Evolutionary conservation across 75 land plant species (phyloP).

Genomic region (Cryptomeria japonica): DNA sequence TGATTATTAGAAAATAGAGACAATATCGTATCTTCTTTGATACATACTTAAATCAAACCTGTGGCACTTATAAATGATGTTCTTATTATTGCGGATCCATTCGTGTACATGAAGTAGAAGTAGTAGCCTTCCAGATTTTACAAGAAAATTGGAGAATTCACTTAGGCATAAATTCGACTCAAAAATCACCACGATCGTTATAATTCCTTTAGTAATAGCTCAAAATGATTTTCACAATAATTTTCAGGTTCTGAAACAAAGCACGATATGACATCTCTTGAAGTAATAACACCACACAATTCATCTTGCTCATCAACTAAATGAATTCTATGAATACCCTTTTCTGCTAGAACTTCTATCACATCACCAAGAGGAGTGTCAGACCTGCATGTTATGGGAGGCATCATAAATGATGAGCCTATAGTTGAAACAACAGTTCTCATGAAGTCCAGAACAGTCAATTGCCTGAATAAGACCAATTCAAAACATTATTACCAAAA

Average conservation of each 20-base stretch:
- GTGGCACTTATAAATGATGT: neutral
- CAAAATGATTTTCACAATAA: conserved; percentile 64
- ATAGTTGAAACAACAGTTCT: conserved; percentile 29
- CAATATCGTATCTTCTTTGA: no score
- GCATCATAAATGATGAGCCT: conserved; percentile 31
- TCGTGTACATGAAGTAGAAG: neutral
- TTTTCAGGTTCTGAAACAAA: conserved; percentile 78
- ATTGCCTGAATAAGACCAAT: conserved; percentile 50
- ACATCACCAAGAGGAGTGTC: conserved; percentile 61
- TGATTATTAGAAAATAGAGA: no score
- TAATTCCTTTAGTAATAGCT: conserved; percentile 42
- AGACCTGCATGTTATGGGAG: conserved; percentile 65
- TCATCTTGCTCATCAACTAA: conserved; percentile 53
- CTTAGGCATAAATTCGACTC: neutral
- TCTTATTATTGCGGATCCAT: neutral
- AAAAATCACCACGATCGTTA: neutral
- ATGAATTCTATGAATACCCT: conserved; percentile 70
- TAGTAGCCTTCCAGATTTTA: neutral
- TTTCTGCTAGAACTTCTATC: conserved; percentile 65
- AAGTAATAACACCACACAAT: conserved; percentile 74
- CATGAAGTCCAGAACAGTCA: conserved; percentile 80
- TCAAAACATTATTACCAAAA: neutral
- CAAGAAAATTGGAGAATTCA: neutral
- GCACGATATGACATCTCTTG: conserved; percentile 90
- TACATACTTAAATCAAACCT: neutral